A percentile compares a stretch with the other conserved stretches of the same genome.
These are phyloP conservation scores for Colletotrichum sp. DNA, from an alignment of 2,329 filamentous ascomycete genomes.

Conservation along the genomic window DNA sequence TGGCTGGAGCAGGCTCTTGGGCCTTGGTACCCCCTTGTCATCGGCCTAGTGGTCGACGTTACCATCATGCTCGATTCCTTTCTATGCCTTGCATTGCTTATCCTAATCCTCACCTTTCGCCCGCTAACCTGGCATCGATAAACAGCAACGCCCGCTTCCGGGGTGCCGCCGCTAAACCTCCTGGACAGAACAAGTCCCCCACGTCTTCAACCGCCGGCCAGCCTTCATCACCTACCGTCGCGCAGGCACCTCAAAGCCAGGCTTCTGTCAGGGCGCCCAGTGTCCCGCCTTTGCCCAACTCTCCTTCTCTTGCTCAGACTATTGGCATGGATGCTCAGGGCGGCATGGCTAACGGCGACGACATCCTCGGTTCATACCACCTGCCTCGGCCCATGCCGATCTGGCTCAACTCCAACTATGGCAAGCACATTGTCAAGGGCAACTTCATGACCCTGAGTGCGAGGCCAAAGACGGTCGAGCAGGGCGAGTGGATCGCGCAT, in stretches of 20 bases:
- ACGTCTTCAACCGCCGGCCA: constrained; percentile 52
- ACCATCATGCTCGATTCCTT: neutral
- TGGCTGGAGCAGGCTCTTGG: neutral
- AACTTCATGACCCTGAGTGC: constrained; percentile 97
- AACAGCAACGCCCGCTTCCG: constrained; percentile 63
- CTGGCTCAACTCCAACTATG: constrained; percentile 77
- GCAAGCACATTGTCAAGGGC: constrained; percentile 90
- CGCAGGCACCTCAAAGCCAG: constrained; percentile 49
- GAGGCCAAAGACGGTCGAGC: constrained; percentile 89
- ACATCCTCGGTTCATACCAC: constrained; percentile 64
- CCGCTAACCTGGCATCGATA: constrained; percentile 27
- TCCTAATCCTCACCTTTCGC: constrained; percentile 5
- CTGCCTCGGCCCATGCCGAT: constrained; percentile 71
- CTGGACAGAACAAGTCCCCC: constrained; percentile 58
- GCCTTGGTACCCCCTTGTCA: neutral
- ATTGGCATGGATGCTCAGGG: constrained; percentile 71
- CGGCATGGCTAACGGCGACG: constrained; percentile 54
- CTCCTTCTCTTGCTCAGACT: constrained; percentile 68
- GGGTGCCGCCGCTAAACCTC: constrained; percentile 56
- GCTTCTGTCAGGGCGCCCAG: constrained; percentile 60
- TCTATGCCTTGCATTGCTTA: neutral
- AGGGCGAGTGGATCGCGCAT: constrained; percentile 94
- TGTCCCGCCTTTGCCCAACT: constrained; percentile 66
- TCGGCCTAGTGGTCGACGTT: neutral
- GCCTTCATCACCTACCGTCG: constrained; percentile 51